phyloP scores from a whole-genome alignment of 2,329 filamentous ascomycete genomes.

The Aspergillus sp. region DNA sequence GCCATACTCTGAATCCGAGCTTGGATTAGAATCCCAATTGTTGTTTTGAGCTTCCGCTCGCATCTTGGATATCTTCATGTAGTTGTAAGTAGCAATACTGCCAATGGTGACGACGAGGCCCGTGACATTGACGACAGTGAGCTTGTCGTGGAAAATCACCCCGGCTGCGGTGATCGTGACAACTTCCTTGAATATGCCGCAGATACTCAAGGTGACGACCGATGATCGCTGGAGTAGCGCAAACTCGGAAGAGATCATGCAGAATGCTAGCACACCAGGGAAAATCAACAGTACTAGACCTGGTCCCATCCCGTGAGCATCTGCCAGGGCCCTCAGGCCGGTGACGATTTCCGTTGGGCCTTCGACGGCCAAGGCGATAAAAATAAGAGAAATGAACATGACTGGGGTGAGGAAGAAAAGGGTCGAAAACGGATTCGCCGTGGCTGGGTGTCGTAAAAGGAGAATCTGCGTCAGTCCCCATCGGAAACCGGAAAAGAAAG shows the following conservation, averaged over 20 bases:
- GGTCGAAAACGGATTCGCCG: conserved; percentile 92
- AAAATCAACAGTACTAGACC: conserved; percentile 78
- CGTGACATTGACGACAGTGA: conserved; percentile 83
- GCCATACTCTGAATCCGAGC: conserved; percentile 29
- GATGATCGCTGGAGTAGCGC: conserved; percentile 91
- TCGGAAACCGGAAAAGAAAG: conserved; percentile 93
- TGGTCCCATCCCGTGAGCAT: conserved; percentile 65
- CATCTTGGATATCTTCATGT: conserved; percentile 91
- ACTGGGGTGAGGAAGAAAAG: conserved; percentile 97
- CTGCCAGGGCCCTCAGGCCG: conserved; percentile 64
- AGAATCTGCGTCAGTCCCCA: conserved; percentile 99
- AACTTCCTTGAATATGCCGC: conserved; percentile 98
- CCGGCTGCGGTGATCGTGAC: conserved; percentile 90
- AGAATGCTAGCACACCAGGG: conserved; percentile 85
- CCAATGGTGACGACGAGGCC: conserved; percentile 85
- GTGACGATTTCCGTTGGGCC: conserved; percentile 67
- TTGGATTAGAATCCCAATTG: conserved; percentile 7
- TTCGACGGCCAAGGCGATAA: conserved; percentile 83
- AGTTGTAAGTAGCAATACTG: conserved; percentile 89
- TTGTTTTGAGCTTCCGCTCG: conserved; percentile 64
- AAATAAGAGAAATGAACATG: conserved; percentile 83
- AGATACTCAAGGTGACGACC: conserved; percentile 93
- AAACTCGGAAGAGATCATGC: conserved; percentile 96
- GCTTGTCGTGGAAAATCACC: conserved; percentile 80
- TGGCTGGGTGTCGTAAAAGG: conserved; percentile 88